Evolutionary conservation across 192 early-diverging fungal genomes (phyloP), one percentile per base, ranked within the genome.

Genomic region (Rhizophlyctis rosea): DNA sequence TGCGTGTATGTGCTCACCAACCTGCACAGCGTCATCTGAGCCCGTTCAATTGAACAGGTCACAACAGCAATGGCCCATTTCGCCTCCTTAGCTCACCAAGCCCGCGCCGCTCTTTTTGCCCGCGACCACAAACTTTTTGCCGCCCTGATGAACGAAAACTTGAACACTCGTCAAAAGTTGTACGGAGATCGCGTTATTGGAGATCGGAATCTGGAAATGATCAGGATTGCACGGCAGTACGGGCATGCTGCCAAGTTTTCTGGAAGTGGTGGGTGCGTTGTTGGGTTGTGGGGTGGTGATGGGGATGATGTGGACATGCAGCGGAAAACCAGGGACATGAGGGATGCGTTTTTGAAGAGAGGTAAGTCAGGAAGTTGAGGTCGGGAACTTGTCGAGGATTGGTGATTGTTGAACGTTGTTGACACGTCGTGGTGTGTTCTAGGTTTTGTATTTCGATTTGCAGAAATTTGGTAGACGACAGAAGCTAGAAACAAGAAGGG

Each of bases 211-310:
- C 54, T 85, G 23, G 53, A 59, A 21, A 83, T 87, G 61, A 72
- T 87, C 34, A 54, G 76, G 21, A 31, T 82, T 2, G 79, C 79
- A 14, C 55, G 59, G 23, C 50, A 64, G 11, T 44, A 75, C 54
- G 71, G 76, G 2, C 75, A 76, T 73, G 76, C 67, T 16, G 81
- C 81, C 34, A 87, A 87, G 54, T 76, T 87, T 56, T 65, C 76
- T 14, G 85, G 85, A 1, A 77, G 74, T 30, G 85, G 85, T 51
- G 85, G 85, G n/a, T 75, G 80, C 35, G 69, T 83, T 9, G 69
- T 87, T 23, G 84, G 85, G 18, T 57, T 87, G 68, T 70, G 68
- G 68, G 32, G 36, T 4, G 57, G 57, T 18, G 51, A 52, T 21
- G 4, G 9, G n/a, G 59, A 35, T 3, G 47, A 34, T 29, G 18